These are phyloP conservation scores for Canariomyces notabilis DNA, from an alignment of 2,329 filamentous ascomycete species.

Conservation along the genomic window DNA sequence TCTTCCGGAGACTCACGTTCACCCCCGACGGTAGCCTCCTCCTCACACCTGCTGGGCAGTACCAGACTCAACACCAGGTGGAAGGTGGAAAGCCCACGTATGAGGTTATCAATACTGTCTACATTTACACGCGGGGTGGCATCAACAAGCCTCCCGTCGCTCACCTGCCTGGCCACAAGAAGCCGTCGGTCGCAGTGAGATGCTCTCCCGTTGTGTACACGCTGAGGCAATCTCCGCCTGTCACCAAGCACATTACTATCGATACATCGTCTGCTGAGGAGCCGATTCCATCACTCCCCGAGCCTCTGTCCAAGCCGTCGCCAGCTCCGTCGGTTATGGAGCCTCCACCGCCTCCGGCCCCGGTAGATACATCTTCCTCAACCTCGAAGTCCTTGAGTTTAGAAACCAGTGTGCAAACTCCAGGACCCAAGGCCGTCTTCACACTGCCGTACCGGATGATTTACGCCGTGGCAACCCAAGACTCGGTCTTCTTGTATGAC, in stretches of 20 bases:
- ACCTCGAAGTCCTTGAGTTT: conserved; percentile 45
- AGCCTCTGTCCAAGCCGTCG: conserved; percentile 65
- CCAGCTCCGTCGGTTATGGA: conserved; percentile 67
- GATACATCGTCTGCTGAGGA: conserved; percentile 89
- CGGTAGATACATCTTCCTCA: conserved; percentile 47
- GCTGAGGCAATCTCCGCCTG: conserved; percentile 60
- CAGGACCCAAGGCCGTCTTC: conserved; percentile 68
- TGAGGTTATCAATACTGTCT: conserved; percentile 93
- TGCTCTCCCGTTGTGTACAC: conserved; percentile 90
- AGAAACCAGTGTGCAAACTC: conserved; percentile 45
- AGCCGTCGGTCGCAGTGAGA: conserved; percentile 90
- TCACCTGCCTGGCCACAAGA: conserved; percentile 94
- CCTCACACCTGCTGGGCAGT: conserved; percentile 92
- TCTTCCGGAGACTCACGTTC: conserved; percentile 90
- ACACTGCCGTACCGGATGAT: conserved; percentile 87
- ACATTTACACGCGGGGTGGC: conserved; percentile 93
- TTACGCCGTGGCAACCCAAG: conserved; percentile 94
- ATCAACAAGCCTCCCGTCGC: conserved; percentile 96
- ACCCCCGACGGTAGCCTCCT: conserved; percentile 91
- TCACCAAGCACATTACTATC: conserved; percentile 86
- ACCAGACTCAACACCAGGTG: conserved; percentile 69
- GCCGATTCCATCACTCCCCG: conserved; percentile 75
- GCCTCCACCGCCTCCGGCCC: conserved; percentile 61
- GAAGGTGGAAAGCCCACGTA: conserved; percentile 70
- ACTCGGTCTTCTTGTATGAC: conserved; percentile 91